phyloP scores from a whole-genome alignment of 2,329 filamentous ascomycete genomes.

The Diaporthe caulivora region DNA sequence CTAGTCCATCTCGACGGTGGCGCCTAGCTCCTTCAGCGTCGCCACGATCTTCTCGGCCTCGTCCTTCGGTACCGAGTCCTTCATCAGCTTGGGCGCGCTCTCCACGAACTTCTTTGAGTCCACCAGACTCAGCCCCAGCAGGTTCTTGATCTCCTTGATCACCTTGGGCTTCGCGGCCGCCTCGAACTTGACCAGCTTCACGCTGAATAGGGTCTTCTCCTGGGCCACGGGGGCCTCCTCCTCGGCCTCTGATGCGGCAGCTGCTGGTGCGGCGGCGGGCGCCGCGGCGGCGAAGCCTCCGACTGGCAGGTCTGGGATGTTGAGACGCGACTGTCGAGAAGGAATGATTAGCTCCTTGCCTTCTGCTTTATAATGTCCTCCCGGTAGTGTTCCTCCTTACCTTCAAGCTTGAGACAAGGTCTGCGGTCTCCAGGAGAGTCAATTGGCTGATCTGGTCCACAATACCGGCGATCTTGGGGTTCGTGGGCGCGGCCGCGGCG shows the following conservation, averaged over 20 bases:
- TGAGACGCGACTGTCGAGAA: slow-evolving; percentile 80
- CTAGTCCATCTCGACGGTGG: slow-evolving; percentile 92
- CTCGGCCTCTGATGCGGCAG: slow-evolving; percentile 83
- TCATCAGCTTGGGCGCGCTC: slow-evolving; percentile 97
- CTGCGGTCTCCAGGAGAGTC: slow-evolving; percentile 96
- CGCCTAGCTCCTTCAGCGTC: slow-evolving; percentile 92
- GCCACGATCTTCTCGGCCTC: slow-evolving; percentile 98
- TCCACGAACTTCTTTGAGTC: slow-evolving; percentile 99
- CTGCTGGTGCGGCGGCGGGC: slow-evolving; percentile 69
- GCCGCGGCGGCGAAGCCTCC: slow-evolving; percentile 84
- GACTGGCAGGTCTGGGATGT: slow-evolving; percentile 97
- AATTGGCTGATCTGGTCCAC: slow-evolving; percentile 99
- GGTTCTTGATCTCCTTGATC: slow-evolving; percentile 99
- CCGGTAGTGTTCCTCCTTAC: slow-evolving; percentile 59
- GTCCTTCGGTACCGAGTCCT: slow-evolving; percentile 98
- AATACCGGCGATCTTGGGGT: slow-evolving; percentile 93
- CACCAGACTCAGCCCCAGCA: slow-evolving; percentile 95
- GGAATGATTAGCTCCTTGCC: slow-evolving; percentile 25
- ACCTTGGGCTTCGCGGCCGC: slow-evolving; percentile 94
- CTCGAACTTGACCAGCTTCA: slow-evolving; percentile 94
- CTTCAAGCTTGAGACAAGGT: slow-evolving; percentile 95
- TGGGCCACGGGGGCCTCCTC: slow-evolving; percentile 89
- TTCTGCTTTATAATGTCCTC: neutral
- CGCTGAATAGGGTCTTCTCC: slow-evolving; percentile 97
- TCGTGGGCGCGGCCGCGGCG: slow-evolving; percentile 63